Evolutionary conservation across 352 stramenopile genomes (phyloP).

Genomic region (Phytophthora fragariaefolia): DNA sequence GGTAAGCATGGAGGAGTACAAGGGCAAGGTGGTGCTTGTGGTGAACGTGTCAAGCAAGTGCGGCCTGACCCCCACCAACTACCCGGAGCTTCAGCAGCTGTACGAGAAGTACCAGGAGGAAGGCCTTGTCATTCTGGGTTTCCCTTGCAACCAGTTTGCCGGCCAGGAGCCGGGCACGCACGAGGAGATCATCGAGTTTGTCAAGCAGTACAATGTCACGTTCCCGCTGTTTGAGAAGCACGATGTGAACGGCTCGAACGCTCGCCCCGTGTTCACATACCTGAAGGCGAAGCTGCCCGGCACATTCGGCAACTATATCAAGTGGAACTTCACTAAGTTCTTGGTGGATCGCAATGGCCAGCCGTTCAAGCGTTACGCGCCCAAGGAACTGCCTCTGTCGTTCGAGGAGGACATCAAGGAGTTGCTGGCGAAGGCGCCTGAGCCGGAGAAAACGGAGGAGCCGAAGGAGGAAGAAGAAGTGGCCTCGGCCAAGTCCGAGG

Average conservation of each 20-base stretch:
- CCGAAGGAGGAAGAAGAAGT: conserved; percentile 15
- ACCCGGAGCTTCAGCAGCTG: conserved; percentile 82
- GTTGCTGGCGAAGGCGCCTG: conserved; percentile 39
- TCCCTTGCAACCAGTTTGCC: conserved; percentile 89
- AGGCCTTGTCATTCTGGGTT: conserved; percentile 71
- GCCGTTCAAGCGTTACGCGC: conserved; percentile 45
- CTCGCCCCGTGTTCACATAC: conserved; percentile 81
- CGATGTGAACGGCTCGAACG: conserved; percentile 83
- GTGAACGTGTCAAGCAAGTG: conserved; percentile 88
- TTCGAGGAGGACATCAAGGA: conserved; percentile 49
- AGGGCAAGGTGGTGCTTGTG: conserved; percentile 65
- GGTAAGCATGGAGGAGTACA: conserved; percentile 68
- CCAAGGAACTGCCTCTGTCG: conserved; percentile 28
- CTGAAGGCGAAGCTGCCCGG: conserved; percentile 75
- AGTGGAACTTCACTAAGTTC: conserved; percentile 93
- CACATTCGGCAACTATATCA: conserved; percentile 75
- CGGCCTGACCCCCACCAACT: conserved; percentile 84
- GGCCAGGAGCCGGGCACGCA: conserved; percentile 49
- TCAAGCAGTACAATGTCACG: conserved; percentile 52
- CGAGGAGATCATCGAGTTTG: conserved; percentile 76
- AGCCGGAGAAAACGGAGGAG: conserved; percentile 36
- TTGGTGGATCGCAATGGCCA: conserved; percentile 87
- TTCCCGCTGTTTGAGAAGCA: conserved; percentile 64
- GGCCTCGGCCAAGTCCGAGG: conserved; percentile 8
- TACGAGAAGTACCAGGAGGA: conserved; percentile 66